Evolutionary conservation across 108 stramenopile species (phyloP), one percentile per base, ranked within the genome.

Genomic region (Asterionellopsis glacialis): DNA sequence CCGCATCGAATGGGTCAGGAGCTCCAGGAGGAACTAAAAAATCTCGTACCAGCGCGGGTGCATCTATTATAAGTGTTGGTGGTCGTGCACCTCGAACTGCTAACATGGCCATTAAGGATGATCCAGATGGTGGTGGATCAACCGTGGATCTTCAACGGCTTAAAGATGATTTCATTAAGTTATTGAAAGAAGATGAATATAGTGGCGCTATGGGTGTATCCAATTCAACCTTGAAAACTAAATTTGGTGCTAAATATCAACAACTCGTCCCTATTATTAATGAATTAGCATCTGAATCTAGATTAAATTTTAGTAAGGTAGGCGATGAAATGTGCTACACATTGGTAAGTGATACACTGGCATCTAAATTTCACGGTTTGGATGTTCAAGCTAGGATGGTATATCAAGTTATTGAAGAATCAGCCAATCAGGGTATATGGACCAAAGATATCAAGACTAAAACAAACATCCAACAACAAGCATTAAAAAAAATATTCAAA

Each of bases 351-450:
- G 72, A 65, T 10, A 83, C 80, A 40, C 69, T 82, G 39, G 91
- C 91, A 13, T 63, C 74, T 55, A 90, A 90, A 52, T 78, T 87
- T 45, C 55, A 70, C 25, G 91, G 91, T n/a, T 72, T 93, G 59
- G 91, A 93, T 69, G 79, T 77, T 1, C 66, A 65, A n/a, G 85
- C 84, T 26, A 75, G 79, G 27, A 67, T 93, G 77, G 96, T 97
- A 0, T 94, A 95, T 64, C 96, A 97, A 72, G 85, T 91, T 23
- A 91, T 97, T 73, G 91, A 95, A 63, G 77, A 81, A 57, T 68
- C 91, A 5, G 94, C 89, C 0, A 91, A 95, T 61, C 94, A 84
- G 79, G 98, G 98, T 16, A 96, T 97, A 62, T 99, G 96, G 96
- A 97, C 94, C 28, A 91, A 94, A 41, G 97, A 99, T 62, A 88